phyloP scores from a whole-genome alignment of 768 basidiomycete genomes.

The Rhizopogon roseolus region DNA sequence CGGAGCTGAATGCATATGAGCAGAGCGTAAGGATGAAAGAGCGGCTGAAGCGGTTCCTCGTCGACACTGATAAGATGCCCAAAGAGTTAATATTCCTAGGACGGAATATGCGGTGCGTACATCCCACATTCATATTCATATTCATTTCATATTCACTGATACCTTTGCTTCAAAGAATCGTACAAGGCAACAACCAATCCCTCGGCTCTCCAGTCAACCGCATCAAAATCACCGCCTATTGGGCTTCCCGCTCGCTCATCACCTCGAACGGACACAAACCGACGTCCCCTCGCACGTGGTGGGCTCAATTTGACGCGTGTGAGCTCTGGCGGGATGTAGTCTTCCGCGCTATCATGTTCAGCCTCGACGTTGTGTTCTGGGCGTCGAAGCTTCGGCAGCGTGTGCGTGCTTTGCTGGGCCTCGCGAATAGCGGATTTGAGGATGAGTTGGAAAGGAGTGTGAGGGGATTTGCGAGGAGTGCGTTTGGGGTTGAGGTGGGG shows the following conservation, averaged over 20 bases:
- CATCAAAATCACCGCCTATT: slow-evolving; percentile 83
- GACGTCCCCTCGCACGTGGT: neutral
- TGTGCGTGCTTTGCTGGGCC: slow-evolving; percentile 37
- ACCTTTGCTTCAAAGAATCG: neutral
- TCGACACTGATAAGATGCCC: slow-evolving; percentile 75
- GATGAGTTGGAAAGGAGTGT: slow-evolving; percentile 77
- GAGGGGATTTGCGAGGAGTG: slow-evolving; percentile 70
- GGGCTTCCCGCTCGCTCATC: slow-evolving; percentile 67
- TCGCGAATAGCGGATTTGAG: slow-evolving; percentile 56
- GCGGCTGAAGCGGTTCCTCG: slow-evolving; percentile 59
- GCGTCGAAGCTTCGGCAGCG: slow-evolving; percentile 48
- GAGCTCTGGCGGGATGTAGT: slow-evolving; percentile 57
- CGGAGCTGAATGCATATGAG: slow-evolving; percentile 58
- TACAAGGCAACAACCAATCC: slow-evolving; percentile 70
- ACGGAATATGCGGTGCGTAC: slow-evolving; percentile 64
- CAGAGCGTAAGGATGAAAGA: slow-evolving; percentile 64
- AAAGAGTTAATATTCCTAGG: slow-evolving; percentile 71
- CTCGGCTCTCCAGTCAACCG: slow-evolving; percentile 87
- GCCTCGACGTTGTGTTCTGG: slow-evolving; percentile 73
- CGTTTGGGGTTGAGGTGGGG: slow-evolving; percentile 72
- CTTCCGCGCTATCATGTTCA: slow-evolving; percentile 61
- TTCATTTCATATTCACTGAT: neutral
- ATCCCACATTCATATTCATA: neutral
- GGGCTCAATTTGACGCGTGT: slow-evolving; percentile 13
- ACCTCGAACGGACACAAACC: slow-evolving; percentile 38